Conservation (phyloP, 1,284 basidiomycete genomes). For the Phylloboletellus chloephorus region DNA sequence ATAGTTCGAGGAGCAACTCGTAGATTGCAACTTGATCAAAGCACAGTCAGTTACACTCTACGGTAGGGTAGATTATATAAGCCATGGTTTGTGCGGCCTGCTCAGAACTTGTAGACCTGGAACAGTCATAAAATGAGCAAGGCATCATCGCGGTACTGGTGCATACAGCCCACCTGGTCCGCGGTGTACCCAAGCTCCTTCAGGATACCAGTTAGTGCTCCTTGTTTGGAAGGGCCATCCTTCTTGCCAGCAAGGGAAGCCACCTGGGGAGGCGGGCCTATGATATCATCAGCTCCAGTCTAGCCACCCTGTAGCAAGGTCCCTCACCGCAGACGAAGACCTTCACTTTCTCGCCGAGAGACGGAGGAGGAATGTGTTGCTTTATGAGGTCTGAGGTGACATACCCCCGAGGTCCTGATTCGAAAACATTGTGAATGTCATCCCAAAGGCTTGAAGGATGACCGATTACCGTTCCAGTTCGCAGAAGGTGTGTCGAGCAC, state of each 20-base stretch:
- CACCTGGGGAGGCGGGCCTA: constrained; percentile 84
- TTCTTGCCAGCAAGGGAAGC: constrained; percentile 75
- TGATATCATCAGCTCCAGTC: constrained; percentile 1
- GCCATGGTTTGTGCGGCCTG: constrained; percentile 12
- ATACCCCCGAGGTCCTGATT: constrained; percentile 62
- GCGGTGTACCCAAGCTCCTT: constrained; percentile 84
- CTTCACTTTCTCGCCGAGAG: constrained; percentile 76
- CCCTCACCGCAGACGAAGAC: constrained; percentile 80
- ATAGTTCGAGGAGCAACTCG: constrained; percentile 8
- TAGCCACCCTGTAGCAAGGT: background rate
- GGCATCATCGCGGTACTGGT: background rate
- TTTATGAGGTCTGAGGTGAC: constrained; percentile 68
- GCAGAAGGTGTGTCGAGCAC: constrained; percentile 74
- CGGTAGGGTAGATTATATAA: constrained; percentile 28
- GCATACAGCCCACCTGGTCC: constrained; percentile 56
- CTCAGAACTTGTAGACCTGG: constrained; percentile 57
- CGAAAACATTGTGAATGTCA: constrained; percentile 13
- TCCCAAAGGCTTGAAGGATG: background rate
- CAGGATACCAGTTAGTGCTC: constrained; percentile 74
- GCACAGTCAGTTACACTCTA: constrained; percentile 27
- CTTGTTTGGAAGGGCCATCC: constrained; percentile 71
- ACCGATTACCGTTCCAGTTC: constrained; percentile 60
- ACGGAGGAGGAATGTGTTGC: constrained; percentile 67
- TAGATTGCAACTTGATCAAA: constrained; percentile 18
- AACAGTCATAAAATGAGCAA: constrained; percentile 10